Evolutionary conservation across 1,284 basidiomycete species (phyloP).

Genomic region (Cutaneotrichosporon cavernicola): DNA sequence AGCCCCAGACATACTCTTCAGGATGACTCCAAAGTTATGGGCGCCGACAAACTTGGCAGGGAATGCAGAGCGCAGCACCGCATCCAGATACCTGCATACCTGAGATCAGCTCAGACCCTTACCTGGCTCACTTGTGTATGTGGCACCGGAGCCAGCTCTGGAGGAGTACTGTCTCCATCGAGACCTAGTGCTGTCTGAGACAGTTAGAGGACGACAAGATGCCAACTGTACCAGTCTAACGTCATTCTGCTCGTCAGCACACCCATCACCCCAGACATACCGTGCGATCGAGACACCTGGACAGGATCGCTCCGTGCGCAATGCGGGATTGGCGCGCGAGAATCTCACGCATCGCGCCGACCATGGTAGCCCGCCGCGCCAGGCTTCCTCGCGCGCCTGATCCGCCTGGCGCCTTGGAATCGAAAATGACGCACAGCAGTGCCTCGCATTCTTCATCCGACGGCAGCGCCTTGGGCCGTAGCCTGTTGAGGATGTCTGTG

Average conservation of each 20-base stretch:
- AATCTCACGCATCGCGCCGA: slow-evolving; percentile 30
- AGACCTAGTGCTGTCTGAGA: not conserved
- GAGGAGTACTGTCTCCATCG: not conserved
- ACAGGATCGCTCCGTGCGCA: slow-evolving; percentile 26
- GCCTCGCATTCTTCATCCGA: slow-evolving; percentile 14
- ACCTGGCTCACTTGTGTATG: slow-evolving; percentile 54
- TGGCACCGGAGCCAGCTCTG: slow-evolving; percentile 9
- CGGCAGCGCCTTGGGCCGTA: not conserved
- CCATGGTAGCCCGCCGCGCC: not conserved
- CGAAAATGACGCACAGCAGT: slow-evolving; percentile 19
- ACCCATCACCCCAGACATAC: slow-evolving; percentile 11
- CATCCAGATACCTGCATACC: slow-evolving; percentile 69
- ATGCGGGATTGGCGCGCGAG: slow-evolving; percentile 28
- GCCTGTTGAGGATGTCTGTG: slow-evolving; percentile 44
- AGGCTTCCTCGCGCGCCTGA: not conserved
- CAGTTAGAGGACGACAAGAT: not conserved
- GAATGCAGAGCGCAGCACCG: slow-evolving; percentile 68
- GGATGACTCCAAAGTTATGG: slow-evolving; percentile 65
- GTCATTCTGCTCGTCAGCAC: slow-evolving; percentile 19
- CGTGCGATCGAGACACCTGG: slow-evolving; percentile 17
- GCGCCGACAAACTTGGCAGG: slow-evolving; percentile 75
- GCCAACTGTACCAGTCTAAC: slow-evolving; percentile 14
- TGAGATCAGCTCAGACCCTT: slow-evolving; percentile 39
- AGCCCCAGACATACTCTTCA: slow-evolving; percentile 58
- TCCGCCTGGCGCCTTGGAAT: not conserved